Conservation (phyloP, 2,329 filamentous ascomycete genomes). For the Achaetomium macrosporum region DNA sequence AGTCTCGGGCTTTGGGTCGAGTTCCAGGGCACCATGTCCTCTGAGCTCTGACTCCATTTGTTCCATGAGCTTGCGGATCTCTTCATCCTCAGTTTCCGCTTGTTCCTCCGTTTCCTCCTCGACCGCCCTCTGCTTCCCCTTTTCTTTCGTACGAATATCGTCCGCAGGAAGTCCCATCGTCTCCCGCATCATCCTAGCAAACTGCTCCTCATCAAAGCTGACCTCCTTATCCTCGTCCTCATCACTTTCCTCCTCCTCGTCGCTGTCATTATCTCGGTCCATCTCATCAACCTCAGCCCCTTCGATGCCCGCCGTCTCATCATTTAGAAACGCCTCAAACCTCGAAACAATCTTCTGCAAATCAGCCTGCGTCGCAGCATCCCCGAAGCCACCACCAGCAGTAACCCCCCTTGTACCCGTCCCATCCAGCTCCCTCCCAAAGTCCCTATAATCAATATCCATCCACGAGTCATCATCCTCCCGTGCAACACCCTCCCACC, state of each 20-base stretch:
- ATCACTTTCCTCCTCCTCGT: slow-evolving; percentile 45
- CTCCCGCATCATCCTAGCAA: slow-evolving; percentile 81
- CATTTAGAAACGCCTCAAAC: slow-evolving; percentile 89
- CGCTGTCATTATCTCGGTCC: slow-evolving; percentile 52
- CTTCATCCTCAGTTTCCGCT: slow-evolving; percentile 48
- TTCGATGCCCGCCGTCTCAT: slow-evolving; percentile 73
- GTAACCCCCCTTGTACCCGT: slow-evolving; percentile 31
- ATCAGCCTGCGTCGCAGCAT: slow-evolving; percentile 64
- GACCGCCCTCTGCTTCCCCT: slow-evolving; percentile 10
- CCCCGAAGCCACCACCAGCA: slow-evolving; percentile 46
- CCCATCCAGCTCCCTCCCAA: slow-evolving; percentile 70
- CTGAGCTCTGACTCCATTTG: slow-evolving; percentile 70
- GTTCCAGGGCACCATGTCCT: slow-evolving; percentile 58
- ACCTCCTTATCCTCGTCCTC: slow-evolving; percentile 68
- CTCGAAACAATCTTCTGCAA: slow-evolving; percentile 85
- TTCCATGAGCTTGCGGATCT: slow-evolving; percentile 59
- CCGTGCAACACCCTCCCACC: slow-evolving; percentile 56
- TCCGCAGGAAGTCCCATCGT: slow-evolving; percentile 66
- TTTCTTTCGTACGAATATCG: slow-evolving; percentile 6
- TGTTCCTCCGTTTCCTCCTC: slow-evolving; percentile 39
- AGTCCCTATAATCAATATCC: slow-evolving; percentile 83
- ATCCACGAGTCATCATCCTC: slow-evolving; percentile 88
- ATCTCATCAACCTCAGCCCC: slow-evolving; percentile 70
- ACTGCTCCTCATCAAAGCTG: slow-evolving; percentile 79
- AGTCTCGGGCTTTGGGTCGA: slow-evolving; percentile 36